Conservation (phyloP, 768 basidiomycete genomes). For the Galerina sulciceps region DNA sequence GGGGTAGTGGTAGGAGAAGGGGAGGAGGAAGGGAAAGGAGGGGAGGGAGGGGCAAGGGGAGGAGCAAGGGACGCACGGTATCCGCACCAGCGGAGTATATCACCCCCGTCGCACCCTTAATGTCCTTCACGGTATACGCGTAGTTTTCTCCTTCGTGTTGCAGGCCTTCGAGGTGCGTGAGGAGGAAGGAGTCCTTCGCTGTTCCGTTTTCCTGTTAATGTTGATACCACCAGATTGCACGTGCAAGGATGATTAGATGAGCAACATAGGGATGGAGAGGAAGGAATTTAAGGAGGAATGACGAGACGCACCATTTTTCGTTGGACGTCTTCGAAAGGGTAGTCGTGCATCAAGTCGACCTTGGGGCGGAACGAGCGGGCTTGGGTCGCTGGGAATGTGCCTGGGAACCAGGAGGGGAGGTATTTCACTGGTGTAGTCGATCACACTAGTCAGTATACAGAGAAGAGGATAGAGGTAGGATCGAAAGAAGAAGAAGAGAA, state of each 20-base stretch:
- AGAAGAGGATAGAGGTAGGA: too few relatives aligned
- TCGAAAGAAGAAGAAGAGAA: too few relatives aligned
- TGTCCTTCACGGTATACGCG: conserved; percentile 21
- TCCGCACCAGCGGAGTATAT: conserved; percentile 43
- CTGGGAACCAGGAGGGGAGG: conserved; percentile 65
- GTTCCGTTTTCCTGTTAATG: neutral
- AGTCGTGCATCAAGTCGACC: conserved; percentile 51
- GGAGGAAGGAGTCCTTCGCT: neutral
- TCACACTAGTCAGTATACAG: neutral
- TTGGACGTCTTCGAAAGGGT: conserved; percentile 56
- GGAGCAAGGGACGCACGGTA: conserved; percentile 28
- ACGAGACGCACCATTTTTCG: conserved; percentile 58
- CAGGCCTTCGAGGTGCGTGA: neutral
- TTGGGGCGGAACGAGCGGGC: conserved; percentile 52
- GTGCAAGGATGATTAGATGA: too few relatives aligned
- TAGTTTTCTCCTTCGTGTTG: conserved; percentile 18
- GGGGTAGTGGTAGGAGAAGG: too few relatives aligned
- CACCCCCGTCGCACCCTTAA: conserved; percentile 28
- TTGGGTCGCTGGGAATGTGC: conserved; percentile 54
- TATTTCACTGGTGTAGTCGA: conserved; percentile 60
- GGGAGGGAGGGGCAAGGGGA: too few relatives aligned
- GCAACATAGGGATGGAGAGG: too few relatives aligned
- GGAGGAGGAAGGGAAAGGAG: too few relatives aligned
- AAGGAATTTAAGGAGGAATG: too few relatives aligned
- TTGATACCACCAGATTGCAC: too few relatives aligned